phyloP scores from a whole-genome alignment of 352 stramenopile genomes.

The Globisporangium canariense region DNA sequence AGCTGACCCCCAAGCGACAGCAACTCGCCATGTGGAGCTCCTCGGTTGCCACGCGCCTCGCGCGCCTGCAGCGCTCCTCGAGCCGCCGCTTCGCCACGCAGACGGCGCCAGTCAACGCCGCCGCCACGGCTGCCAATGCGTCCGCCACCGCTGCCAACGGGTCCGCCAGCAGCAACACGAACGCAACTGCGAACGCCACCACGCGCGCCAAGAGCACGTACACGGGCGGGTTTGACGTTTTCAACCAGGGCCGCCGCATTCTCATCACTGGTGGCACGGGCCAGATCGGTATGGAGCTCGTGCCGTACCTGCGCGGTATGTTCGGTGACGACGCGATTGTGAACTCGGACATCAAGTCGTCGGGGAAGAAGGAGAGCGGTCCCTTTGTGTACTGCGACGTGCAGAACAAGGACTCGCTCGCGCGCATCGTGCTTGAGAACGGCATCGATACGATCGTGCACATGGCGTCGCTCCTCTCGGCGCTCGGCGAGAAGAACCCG shows the following conservation, averaged over 20 bases:
- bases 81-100: slow-evolving; percentile 15
- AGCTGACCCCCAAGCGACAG: neutral
- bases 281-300: slow-evolving; percentile 86
- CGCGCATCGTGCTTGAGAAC: slow-evolving; percentile 85
- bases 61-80: slow-evolving; percentile 5
- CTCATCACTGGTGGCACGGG: slow-evolving; percentile 79
- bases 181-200: slow-evolving; percentile 4
- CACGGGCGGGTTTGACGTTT: slow-evolving; percentile 50
- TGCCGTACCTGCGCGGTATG: slow-evolving; percentile 68
- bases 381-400: slow-evolving; percentile 84
- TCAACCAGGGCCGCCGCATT: slow-evolving; percentile 54
- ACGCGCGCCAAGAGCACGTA: slow-evolving; percentile 35
- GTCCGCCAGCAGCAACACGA: neutral
- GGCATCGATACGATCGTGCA: slow-evolving; percentile 89
- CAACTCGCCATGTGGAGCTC: slow-evolving; percentile 13
- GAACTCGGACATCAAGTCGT: slow-evolving; percentile 81
- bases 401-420: slow-evolving; percentile 65
- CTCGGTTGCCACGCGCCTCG: slow-evolving; percentile 11
- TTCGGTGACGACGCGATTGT: slow-evolving; percentile 62
- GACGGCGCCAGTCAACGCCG: slow-evolving; percentile 11
- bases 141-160: slow-evolving; percentile 7
- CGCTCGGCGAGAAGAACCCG: slow-evolving; percentile 89
- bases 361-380: slow-evolving; percentile 41
- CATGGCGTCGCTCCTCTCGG: slow-evolving; percentile 88
- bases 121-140: slow-evolving; percentile 11